Conservation (phyloP, 139 green algal genomes). For the Nannochloris sp. region DNA sequence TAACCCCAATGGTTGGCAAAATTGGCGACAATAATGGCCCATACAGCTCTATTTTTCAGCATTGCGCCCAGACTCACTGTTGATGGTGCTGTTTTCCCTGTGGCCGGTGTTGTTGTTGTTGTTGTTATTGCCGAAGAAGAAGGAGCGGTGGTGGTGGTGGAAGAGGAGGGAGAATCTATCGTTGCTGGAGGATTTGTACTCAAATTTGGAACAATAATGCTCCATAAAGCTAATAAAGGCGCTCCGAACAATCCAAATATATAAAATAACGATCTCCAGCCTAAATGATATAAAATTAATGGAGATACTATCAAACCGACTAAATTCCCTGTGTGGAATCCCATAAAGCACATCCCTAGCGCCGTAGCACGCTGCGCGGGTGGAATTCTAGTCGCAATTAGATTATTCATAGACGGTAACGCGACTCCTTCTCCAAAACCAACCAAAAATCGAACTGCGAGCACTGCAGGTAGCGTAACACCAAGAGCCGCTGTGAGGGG, state of each 20-base stretch:
- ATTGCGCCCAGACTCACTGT: constrained; percentile 26
- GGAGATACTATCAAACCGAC: constrained; percentile 73
- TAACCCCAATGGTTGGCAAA: constrained; percentile 81
- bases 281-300: constrained; percentile 54
- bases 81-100: neutral
- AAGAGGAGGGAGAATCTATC: neutral
- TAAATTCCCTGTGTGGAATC: constrained; percentile 82
- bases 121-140: neutral
- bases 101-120: neutral
- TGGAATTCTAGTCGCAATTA: constrained; percentile 65
- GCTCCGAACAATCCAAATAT: constrained; percentile 64
- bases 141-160: neutral
- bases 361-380: constrained; percentile 41
- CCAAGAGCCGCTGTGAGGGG: constrained; percentile 24
- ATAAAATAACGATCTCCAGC: constrained; percentile 74
- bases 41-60: constrained; percentile 49
- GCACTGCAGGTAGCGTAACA: constrained; percentile 54
- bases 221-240: constrained; percentile 69
- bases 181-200: neutral
- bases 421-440: constrained; percentile 89
- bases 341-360: constrained; percentile 64
- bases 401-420: constrained; percentile 89
- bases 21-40: constrained; percentile 84
- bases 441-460: constrained; percentile 54
- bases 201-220: constrained; percentile 39